Evolutionary conservation across 2,329 filamentous ascomycete genomes (phyloP), one percentile per base, ranked within the genome.

Genomic region (Ascochyta koolunga): DNA sequence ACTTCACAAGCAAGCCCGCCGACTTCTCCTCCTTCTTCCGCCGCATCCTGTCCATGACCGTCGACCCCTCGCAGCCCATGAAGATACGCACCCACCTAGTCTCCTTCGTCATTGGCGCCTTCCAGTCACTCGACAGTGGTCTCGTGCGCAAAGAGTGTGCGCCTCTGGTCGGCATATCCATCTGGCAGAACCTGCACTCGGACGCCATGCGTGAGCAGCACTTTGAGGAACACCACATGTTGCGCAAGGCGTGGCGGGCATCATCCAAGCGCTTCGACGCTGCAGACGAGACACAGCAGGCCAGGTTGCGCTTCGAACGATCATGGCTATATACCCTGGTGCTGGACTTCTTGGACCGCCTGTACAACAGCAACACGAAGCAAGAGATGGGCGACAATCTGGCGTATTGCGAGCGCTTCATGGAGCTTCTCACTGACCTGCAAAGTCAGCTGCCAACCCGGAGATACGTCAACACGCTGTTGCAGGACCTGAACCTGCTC

Each of bases 131-230:
- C 27, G 96, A 99, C 73, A 93, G 87, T 70, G 84, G 85, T 32
- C 84, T 96, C 50, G 90, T 99, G 43, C 88, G 95, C 59, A 98
- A 97, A 74, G 95, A 99, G 79, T 98, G 95, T 75, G 95, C 93
- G 6, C 91, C 96, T 1, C 80, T 99, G 45, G 93, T 99, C 18
- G 95, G 92, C 11, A 96, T 99, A 65, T 89, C 90, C 1, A 91
- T 95, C 66, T 99, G 95, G 95, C 91, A 98, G 68, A 96, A 96
- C 70, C 78, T 99, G 32, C 89, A 90, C 25, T 89, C 84, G 51
- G 91, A 96, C 29, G 82, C 83, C 54, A 84, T 87, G 59, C 85
- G 91, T 62, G 90, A 96, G 49, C 79, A 80, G 29, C 85, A 87
- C 50, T 82, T 99, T 25, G 86, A 90, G 37, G 87, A 90, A 62